A percentile compares a stretch with the other conserved stretches of the same genome.
Evolutionary conservation across 2,329 filamentous ascomycete species (phyloP).

Genomic region (Emmonsia crescens): DNA sequence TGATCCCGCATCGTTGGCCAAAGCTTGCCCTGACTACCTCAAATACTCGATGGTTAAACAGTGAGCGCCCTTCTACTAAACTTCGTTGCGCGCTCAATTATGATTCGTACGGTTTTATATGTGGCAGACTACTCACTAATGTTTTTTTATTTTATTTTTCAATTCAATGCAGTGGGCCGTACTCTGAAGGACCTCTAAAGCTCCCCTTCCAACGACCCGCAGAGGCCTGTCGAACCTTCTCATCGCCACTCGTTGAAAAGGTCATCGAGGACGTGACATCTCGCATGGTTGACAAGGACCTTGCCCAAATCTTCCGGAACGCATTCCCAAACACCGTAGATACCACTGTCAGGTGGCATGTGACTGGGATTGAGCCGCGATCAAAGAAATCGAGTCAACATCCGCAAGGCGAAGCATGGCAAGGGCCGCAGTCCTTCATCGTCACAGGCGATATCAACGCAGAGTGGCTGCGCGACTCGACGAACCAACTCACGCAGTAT

Average conservation of each 20-base stretch:
- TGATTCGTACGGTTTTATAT: neutral
- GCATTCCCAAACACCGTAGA: constrained; percentile 87
- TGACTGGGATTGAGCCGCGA: constrained; percentile 42
- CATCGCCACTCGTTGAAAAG: constrained; percentile 73
- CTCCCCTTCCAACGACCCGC: constrained; percentile 82
- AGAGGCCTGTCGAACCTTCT: constrained; percentile 75
- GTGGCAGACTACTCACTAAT: no score
- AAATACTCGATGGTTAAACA: constrained; percentile 18
- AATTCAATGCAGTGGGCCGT: constrained; percentile 52
- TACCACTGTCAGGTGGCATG: constrained; percentile 82
- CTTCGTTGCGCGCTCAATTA: constrained; percentile 16
- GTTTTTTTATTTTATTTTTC: neutral
- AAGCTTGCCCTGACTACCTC: constrained; percentile 20
- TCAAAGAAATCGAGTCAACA: constrained; percentile 32
- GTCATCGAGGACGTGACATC: constrained; percentile 74
- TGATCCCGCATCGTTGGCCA: constrained; percentile 9
- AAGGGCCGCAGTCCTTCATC: constrained; percentile 80
- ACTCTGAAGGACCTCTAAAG: constrained; percentile 65
- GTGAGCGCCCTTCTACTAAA: constrained; percentile 5
- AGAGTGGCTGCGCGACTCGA: constrained; percentile 85
- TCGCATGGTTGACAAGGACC: constrained; percentile 71
- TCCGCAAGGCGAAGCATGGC: constrained; percentile 56
- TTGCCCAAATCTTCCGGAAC: constrained; percentile 90
- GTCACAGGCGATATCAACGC: constrained; percentile 90
- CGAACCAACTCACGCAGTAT: constrained; percentile 87